Conservation (phyloP, 768 basidiomycete genomes). For the Suillus subaureus region DNA sequence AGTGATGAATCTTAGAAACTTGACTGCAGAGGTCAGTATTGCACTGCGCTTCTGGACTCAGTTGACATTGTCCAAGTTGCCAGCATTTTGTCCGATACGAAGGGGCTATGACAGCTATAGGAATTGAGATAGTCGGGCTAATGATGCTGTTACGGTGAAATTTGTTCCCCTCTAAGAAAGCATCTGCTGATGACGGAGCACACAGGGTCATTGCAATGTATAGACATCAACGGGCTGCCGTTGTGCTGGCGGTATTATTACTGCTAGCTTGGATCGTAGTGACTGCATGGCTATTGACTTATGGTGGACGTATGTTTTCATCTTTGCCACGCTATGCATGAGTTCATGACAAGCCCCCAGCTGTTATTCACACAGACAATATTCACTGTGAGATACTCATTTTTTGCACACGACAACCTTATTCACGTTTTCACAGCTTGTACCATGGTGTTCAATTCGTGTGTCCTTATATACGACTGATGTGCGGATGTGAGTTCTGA, state of each 20-base stretch:
- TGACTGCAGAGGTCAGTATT: neutral
- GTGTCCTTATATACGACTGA: neutral
- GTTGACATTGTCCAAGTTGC: constrained; percentile 35
- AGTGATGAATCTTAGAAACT: constrained; percentile 9
- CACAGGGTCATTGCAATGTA: constrained; percentile 24
- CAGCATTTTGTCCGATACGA: constrained; percentile 52
- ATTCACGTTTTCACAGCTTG: constrained; percentile 35
- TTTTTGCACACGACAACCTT: constrained; percentile 27
- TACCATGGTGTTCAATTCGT: constrained; percentile 43
- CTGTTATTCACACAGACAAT: constrained; percentile 16
- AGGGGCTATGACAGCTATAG: constrained; percentile 47
- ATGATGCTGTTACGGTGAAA: constrained; percentile 50
- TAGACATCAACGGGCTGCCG: neutral
- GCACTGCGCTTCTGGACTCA: neutral
- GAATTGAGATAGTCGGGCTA: constrained; percentile 39
- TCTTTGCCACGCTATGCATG: neutral
- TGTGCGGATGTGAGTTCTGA: neutral
- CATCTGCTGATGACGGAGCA: neutral
- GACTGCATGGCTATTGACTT: constrained; percentile 55
- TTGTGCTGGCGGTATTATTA: constrained; percentile 25
- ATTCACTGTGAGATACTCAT: constrained; percentile 16
- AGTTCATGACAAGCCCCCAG: neutral
- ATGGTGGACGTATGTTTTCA: constrained; percentile 46
- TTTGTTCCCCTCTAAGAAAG: neutral
- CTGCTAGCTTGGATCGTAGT: constrained; percentile 45